Evolutionary conservation across 192 early-diverging fungal genomes (phyloP), one percentile per base, ranked within the genome.

Genomic region (Funneliformis mosseae): DNA sequence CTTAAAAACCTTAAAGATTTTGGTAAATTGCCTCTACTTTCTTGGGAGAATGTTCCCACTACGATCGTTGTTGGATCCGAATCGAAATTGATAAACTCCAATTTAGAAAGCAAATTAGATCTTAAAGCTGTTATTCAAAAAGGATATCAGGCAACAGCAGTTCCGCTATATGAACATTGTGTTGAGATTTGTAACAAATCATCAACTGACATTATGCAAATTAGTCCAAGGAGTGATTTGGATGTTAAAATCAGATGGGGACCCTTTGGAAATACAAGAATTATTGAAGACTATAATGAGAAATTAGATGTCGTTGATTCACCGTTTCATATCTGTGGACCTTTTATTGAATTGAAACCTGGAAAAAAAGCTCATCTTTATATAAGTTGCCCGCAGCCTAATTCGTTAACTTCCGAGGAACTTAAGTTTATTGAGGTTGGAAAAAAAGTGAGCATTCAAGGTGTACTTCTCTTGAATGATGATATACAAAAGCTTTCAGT

Each of bases 401-500:
- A 78, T 23, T 28, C 78, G n/a, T 70, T 85, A 4, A 14, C 81
- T n/a, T 78, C 77, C 9, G 80, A 81, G 4, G 85, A 88, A 23
- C 23, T 85, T 11, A 67, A 82, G 2, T 68, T 68, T 12, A 74
- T 93, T 11, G 63, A 63, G n/a, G 59, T 60, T 18, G 94, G 94
- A 25, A 84, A 90, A 69, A 90, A 86, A 46, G 90, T 87, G 4
- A 78, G 82, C 1, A 38, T 89, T 16, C 46, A 80, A 12, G 94
- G 95, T n/a, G 81, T 89, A 14, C 62, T 96, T 0, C 77, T 92
- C 23, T 75, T 96, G 0, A 80, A 92, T 73, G 90, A 95, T 82
- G 70, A 81, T 7, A 71, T 85, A 8, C 85, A 82, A 64, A 77
- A 86, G 0, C 45, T 88, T 4, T 85, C 88, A 8, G 83, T 95